phyloP scores from a whole-genome alignment of 108 stramenopile species.

The Pseudonitzschia multiseries region DNA sequence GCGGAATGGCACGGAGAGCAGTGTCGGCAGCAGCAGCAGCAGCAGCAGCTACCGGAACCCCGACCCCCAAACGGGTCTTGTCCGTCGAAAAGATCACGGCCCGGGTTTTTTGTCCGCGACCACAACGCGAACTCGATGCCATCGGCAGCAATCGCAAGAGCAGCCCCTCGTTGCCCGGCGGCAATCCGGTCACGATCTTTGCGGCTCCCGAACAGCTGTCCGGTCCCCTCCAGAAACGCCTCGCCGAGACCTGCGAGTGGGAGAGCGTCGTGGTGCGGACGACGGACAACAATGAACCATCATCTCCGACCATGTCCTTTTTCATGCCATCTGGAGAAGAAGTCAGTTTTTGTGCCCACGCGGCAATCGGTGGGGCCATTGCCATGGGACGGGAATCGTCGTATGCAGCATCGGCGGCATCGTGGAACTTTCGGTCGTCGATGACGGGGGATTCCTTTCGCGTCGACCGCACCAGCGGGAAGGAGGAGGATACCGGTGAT shows the following conservation, averaged over 20 bases:
- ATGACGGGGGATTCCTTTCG: conserved; percentile 1
- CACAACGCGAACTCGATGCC: neutral
- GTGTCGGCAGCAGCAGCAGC: neutral
- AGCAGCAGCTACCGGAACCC: neutral
- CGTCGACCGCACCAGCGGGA: neutral
- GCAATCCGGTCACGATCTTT: conserved; percentile 77
- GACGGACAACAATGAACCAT: conserved; percentile 3
- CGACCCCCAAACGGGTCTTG: neutral
- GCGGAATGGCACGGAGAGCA: neutral
- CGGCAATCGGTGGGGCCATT: conserved; percentile 62
- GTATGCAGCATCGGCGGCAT: neutral
- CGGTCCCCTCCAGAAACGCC: conserved; percentile 21
- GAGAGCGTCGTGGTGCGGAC: conserved; percentile 53
- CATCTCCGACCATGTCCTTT: conserved; percentile 41
- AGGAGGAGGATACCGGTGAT: neutral
- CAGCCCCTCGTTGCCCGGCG: conserved; percentile 24
- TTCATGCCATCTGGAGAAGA: conserved; percentile 74
- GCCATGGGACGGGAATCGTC: neutral
- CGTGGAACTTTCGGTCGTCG: neutral
- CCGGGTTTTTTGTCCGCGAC: conserved; percentile 43
- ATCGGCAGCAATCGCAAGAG: too few species aligned
- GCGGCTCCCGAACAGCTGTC: conserved; percentile 27
- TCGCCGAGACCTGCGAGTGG: conserved; percentile 65
- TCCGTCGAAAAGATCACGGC: conserved; percentile 44
- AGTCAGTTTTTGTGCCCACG: conserved; percentile 78